Evolutionary conservation across 805 yeast genomes (phyloP).

Genomic region (Ogataea dorogensis): DNA sequence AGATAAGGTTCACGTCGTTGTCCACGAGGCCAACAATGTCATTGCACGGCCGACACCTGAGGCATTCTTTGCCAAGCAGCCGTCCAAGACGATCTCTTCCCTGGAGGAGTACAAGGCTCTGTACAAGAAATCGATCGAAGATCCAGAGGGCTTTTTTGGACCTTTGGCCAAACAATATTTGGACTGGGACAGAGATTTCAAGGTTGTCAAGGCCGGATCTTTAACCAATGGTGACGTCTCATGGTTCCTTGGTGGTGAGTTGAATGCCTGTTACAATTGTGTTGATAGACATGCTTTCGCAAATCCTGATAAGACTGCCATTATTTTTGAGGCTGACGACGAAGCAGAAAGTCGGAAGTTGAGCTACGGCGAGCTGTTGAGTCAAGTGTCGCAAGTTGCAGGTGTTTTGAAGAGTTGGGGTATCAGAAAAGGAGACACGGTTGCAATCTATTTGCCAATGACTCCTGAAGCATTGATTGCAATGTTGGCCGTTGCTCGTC

Average conservation of each 20-base stretch:
- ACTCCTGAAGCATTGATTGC: constrained; percentile 94
- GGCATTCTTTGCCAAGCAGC: constrained; percentile 57
- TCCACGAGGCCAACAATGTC: constrained; percentile 60
- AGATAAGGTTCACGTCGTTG: constrained; percentile 42
- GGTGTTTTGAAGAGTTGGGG: constrained; percentile 83
- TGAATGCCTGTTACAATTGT: constrained; percentile 90
- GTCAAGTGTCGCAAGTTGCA: constrained; percentile 83
- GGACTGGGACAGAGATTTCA: constrained; percentile 78
- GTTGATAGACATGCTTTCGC: constrained; percentile 93
- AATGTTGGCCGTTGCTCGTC: constrained; percentile 87
- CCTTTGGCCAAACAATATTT: constrained; percentile 69
- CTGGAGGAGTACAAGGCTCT: constrained; percentile 66
- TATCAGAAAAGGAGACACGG: constrained; percentile 91
- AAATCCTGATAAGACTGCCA: constrained; percentile 80
- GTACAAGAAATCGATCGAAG: constrained; percentile 71
- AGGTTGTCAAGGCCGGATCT: constrained; percentile 60
- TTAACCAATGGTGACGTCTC: constrained; percentile 77
- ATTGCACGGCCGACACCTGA: constrained; percentile 50
- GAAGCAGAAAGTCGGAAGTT: constrained; percentile 67
- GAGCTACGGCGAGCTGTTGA: constrained; percentile 83
- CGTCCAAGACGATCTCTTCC: constrained; percentile 55
- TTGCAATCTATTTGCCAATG: constrained; percentile 96
- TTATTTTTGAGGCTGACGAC: constrained; percentile 94
- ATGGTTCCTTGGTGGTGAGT: constrained; percentile 92
- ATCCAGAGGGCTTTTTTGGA: constrained; percentile 82